Percentiles rank a stretch among this genome's conserved stretches.
These are phyloP conservation scores for Pseudocercospora crystallina DNA, from an alignment of 2,329 filamentous ascomycete genomes.

Conservation along the genomic window DNA sequence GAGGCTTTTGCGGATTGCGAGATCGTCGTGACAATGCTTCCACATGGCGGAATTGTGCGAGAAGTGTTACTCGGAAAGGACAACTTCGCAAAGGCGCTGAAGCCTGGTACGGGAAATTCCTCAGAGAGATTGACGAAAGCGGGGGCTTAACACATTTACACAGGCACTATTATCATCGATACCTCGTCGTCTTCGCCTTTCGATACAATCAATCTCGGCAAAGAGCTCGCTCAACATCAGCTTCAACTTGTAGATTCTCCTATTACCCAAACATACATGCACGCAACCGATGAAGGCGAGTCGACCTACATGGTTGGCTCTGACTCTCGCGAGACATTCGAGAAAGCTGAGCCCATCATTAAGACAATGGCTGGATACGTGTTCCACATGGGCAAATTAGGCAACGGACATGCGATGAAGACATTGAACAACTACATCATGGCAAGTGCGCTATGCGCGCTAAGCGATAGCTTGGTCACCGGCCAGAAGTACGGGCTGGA, in stretches of 20 bases:
- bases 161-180: slow-evolving; percentile 37
- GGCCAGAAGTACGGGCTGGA: slow-evolving; percentile 40
- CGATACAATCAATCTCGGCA: slow-evolving; percentile 35
- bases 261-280: slow-evolving; percentile 40
- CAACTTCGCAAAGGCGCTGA: slow-evolving; percentile 32
- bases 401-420: slow-evolving; percentile 40
- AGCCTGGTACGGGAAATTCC: slow-evolving; percentile 19
- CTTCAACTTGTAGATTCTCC: slow-evolving; percentile 38
- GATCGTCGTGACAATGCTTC: slow-evolving; percentile 39
- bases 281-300: slow-evolving; percentile 36
- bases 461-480: slow-evolving; percentile 34
- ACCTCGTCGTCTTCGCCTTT: slow-evolving; percentile 39
- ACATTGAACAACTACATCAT: slow-evolving; percentile 41
- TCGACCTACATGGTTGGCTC: slow-evolving; percentile 40
- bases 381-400: slow-evolving; percentile 38
- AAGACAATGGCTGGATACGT: slow-evolving; percentile 37
- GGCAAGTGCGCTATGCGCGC: slow-evolving; percentile 35
- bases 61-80: slow-evolving; percentile 34
- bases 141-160: too few species aligned
- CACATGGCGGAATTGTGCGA: slow-evolving; percentile 37
- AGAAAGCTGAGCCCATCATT: slow-evolving; percentile 36
- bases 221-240: slow-evolving; percentile 32
- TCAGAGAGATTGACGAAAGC: not conserved
- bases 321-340: slow-evolving; percentile 27
- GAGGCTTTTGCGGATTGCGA: slow-evolving; percentile 35